Evolutionary conservation across 208 protist species (phyloP).

Genomic region (Wallacemonas sp.): DNA sequence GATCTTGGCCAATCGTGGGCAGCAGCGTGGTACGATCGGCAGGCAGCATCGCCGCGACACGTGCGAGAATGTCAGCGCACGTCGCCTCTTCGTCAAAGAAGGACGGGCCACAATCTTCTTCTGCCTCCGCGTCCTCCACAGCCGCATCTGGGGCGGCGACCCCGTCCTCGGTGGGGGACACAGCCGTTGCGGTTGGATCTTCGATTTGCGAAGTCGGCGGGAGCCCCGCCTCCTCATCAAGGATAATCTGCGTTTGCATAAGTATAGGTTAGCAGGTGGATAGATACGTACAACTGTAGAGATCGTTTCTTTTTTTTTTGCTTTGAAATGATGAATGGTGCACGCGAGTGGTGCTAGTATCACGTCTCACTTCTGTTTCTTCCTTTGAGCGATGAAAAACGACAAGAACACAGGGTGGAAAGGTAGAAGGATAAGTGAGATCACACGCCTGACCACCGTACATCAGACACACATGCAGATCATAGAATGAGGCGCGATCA

Average conservation of each 20-base stretch:
- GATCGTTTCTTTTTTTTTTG: too few relatives aligned
- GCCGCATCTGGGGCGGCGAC: neutral
- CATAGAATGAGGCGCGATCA: too few relatives aligned
- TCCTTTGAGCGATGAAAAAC: conserved; percentile 1
- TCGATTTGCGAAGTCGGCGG: too few relatives aligned
- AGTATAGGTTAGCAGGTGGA: too few relatives aligned
- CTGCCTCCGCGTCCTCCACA: conserved; percentile 31
- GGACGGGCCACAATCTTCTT: conserved; percentile 54
- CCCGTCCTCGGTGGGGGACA: neutral
- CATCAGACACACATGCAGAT: too few relatives aligned
- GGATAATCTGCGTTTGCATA: too few relatives aligned
- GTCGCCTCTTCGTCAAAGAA: conserved; percentile 82
- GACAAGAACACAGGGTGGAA: neutral
- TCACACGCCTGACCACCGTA: too few relatives aligned
- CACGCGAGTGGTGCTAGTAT: neutral
- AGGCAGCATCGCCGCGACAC: conserved; percentile 36
- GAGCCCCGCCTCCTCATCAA: too few relatives aligned
- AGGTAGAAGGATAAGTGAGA: neutral
- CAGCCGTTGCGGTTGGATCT: neutral
- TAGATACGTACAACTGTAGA: too few relatives aligned
- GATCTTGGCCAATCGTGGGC: conserved; percentile 58
- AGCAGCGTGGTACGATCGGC: conserved; percentile 33
- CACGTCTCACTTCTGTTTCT: neutral
- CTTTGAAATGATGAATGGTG: too few relatives aligned
- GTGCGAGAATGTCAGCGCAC: conserved; percentile 46